Base-by-base conservation (phyloP, 441 rosid species). In the Breynia disticha region DNA sequence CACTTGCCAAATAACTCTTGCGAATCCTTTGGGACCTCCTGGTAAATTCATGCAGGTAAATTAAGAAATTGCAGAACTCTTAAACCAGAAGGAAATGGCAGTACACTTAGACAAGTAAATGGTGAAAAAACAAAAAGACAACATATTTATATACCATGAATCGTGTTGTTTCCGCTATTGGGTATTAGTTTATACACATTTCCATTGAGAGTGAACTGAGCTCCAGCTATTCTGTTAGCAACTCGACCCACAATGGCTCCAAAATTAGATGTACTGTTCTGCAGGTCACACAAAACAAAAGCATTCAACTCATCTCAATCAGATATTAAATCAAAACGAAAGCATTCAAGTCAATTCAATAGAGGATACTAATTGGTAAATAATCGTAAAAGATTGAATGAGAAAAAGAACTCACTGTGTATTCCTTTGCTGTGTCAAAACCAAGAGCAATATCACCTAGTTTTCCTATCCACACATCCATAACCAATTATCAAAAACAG, bases 371-470 rank as follows among this genome's bases (percentile, higher is more conserved):
- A 13, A 44, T 11, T 15, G 17, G 19, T 1, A 16, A 21, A 19
- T 10, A 3, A 15, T 45, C 19, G 11, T 17, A 15, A 22, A 12
- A 2, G 14, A 0, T 13, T 14, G 7, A 35, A 52, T 4, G 24
- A 18, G 21, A 6, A 7, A 9, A 4, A 16, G 16, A 41, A 24
- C 64, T 63, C 56, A 87, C 98, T 86, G 21, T 64, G 54, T 87
- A 87, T 17, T 69, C 79, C 38, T 79, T 22, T 35, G 71, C 68
- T 35, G 85, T 61, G 66, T 85, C 90, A 64, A 72, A 85, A 13
- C 95, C 95, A 56, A 90, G 93, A 63, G 69, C 74, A 67, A 87
- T 73, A 62, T 90, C 98, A n/a, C 32, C 83, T 11, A 59, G 19
- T 55, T 84, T 84, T 38, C 96, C 95, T 90, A 80, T 52, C 62